Evolutionary conservation across 495 filamentous ascomycete species (phyloP), one percentile per base, ranked within the genome.

Genomic region (Penicillium malachiteum): DNA sequence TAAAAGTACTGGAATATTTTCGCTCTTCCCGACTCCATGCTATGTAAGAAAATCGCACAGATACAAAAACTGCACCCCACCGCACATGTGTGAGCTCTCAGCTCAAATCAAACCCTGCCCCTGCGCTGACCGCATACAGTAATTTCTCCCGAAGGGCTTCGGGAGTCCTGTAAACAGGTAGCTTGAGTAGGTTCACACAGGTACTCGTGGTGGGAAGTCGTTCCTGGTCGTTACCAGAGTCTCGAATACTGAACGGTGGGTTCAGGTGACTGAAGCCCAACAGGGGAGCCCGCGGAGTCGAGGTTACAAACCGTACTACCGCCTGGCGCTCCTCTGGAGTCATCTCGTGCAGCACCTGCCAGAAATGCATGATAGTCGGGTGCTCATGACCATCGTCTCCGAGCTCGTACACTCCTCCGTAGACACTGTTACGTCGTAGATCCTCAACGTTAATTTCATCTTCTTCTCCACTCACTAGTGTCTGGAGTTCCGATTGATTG

Each of bases 231-330:
- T 77, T 77, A 7, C 93, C 90, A 0, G 87, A 87, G 69, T 97
- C 94, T 7, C 94, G 76, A 46, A 99, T 97, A 59, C 85, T 92
- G 66, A 99, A 99, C 35, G 79, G 77, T 6, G 94, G 94, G 49
- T 86, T 89, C 52, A 99, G 75, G 55, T 92, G 86, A 16, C 82
- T 84, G 71, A 99, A 99, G 2, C 94, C 94, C 17, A 97, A 72
- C 48, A 99, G 73, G 1, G 94, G 94, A n/a, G 91, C 92, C 51
- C 94, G 78, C 3, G 92, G 91, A 30, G 94, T 96, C 32, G 87
- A 92, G 1, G 94, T 97, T 34, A 99, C 95, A 59, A 97, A 99
- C 63, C 93, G 94, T 50, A 99, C 77, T 57, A 99, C 92, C 44
- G 91, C 88, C 52, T 90, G 75, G 3, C 91, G 78, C 60, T 97